Base-by-base conservation (phyloP, 805 yeast genomes). In the Yamadazyma takamatsuzukensis region DNA sequence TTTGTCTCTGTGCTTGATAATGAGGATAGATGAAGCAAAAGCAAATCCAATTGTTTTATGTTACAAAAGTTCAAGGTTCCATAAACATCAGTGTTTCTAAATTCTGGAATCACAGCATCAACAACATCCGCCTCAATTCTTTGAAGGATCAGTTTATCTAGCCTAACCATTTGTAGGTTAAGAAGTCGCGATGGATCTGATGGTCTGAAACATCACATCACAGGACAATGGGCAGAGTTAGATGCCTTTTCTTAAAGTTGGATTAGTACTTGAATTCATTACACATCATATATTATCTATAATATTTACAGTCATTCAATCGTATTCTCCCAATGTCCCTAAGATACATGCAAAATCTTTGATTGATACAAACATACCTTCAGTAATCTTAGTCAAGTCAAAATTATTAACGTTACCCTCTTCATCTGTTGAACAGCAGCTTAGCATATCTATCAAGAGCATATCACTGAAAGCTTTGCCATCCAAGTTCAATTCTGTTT, bases 291-390 rank as follows among this genome's bases (percentile, higher is more conserved):
- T n/a, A n/a, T n/a, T n/a, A 19, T 8, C 7, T 19, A 19, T 19
- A 7, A 11, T 19, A 19, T 8, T 19, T 19, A 8, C 21, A 19
- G 7, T 19, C 7, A 19, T 17, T 30, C 31, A 51, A 30, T 58
- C 65, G 7, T 54, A 48, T 34, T 65, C 69, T 5, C 70, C 71
- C 9, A 66, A 36, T 15, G 49, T 52, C 1, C 71, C 71, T 24
- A 66, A 34, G 6, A 66, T 59, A 35, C 60, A 67, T 1, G 68
- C 71, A 48, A 66, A 66, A 34, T 62, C 71, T 37, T 62, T 64
- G 33, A 66, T 53, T 4, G 44, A 36, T 6, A 66, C 53, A 25
- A 44, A 47, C 8, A 60, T 37, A 1, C 64, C 66, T 8, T 35
- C 34, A 27, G 51, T 48, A 8, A 47, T 36, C 27, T 44, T 48